Evolutionary conservation across 2,329 filamentous ascomycete species (phyloP).

Genomic region (Pseudogymnoascus sp.): DNA sequence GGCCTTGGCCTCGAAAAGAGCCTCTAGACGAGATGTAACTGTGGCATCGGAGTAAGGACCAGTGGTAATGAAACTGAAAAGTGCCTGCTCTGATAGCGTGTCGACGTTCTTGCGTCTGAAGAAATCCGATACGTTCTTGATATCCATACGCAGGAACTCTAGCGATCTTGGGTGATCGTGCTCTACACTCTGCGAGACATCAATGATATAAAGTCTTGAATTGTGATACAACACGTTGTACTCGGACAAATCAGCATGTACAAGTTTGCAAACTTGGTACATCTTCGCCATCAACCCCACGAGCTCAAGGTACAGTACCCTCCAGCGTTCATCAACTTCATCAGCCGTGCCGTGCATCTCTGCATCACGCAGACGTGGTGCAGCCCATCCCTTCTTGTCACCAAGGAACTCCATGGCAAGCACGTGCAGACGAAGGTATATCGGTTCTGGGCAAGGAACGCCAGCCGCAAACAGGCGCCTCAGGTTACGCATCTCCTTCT

Average conservation of each 20-base stretch:
- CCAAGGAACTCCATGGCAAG: conserved; percentile 92
- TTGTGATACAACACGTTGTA: conserved; percentile 95
- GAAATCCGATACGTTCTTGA: conserved; percentile 93
- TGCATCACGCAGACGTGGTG: conserved; percentile 84
- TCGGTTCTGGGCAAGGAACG: conserved; percentile 83
- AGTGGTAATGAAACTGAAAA: conserved; percentile 76
- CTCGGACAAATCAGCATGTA: conserved; percentile 94
- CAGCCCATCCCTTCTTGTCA: conserved; percentile 76
- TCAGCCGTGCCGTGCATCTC: conserved; percentile 51
- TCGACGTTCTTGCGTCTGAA: conserved; percentile 82
- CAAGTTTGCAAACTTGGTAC: conserved; percentile 85
- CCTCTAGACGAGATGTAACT: conserved; percentile 56
- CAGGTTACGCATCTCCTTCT: conserved; percentile 95
- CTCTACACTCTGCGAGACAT: conserved; percentile 95
- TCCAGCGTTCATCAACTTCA: conserved; percentile 66
- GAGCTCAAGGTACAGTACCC: conserved; percentile 70
- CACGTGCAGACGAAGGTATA: conserved; percentile 87
- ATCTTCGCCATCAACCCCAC: conserved; percentile 84
- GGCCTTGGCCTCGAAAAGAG: conserved; percentile 53
- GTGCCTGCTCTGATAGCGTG: conserved; percentile 65
- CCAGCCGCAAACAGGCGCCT: conserved; percentile 74
- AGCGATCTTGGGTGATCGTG: conserved; percentile 88
- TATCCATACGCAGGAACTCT: conserved; percentile 95
- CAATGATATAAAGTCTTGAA: conserved; percentile 80
- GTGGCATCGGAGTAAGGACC: conserved; percentile 53